These are phyloP conservation scores for Myxozyma geophila DNA, from an alignment of 805 yeast species.

Conservation along the genomic window DNA sequence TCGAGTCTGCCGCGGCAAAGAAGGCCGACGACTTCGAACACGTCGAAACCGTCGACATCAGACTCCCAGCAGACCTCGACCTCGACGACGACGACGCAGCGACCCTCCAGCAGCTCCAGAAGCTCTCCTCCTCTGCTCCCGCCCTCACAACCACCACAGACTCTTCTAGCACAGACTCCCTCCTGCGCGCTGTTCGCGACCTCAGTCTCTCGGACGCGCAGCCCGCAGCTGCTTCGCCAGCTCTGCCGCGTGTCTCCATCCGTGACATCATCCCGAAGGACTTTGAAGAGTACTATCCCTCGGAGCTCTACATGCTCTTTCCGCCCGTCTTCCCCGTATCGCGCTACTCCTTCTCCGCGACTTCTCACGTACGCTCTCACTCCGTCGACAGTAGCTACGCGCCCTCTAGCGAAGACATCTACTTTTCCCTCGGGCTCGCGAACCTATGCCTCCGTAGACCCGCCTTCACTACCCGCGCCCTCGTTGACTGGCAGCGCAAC, in stretches of 20 bases:
- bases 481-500: constrained; percentile 73
- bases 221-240: neutral
- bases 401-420: constrained; percentile 9
- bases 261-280: constrained; percentile 12
- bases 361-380: neutral
- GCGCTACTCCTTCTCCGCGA: neutral
- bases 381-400: neutral
- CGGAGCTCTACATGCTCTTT: constrained; percentile 18
- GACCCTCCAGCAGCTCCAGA: neutral
- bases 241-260: constrained; percentile 11
- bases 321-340: constrained; percentile 19
- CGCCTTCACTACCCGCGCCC: constrained; percentile 61
- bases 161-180: neutral
- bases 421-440: constrained; percentile 21
- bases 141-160: neutral
- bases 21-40: constrained; percentile 20
- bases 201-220: neutral
- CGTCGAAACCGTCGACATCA: constrained; percentile 23
- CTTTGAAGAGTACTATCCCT: constrained; percentile 29
- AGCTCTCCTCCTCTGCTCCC: neutral
- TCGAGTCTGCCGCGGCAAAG: constrained; percentile 2
- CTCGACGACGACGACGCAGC: constrained; percentile 1
- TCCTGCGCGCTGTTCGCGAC: neutral
- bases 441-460: constrained; percentile 52
- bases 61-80: neutral